Percentiles rank a stretch among this genome's conserved stretches.
phyloP scores from a whole-genome alignment of 768 basidiomycete genomes.

The Sarcodon aspratus region DNA sequence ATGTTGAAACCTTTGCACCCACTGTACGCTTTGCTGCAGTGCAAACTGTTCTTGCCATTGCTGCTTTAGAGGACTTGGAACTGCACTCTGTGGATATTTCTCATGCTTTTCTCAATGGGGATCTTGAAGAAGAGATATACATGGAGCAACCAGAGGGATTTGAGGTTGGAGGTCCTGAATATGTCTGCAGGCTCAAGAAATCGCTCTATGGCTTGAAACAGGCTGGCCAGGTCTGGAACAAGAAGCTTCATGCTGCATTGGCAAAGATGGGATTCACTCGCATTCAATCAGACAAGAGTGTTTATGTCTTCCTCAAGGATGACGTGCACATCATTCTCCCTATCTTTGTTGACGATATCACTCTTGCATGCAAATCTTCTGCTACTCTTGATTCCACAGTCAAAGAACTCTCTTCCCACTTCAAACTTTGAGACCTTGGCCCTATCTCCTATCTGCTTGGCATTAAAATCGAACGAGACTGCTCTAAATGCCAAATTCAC shows the following conservation, averaged over 20 bases:
- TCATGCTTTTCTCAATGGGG: no score
- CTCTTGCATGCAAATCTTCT: background rate
- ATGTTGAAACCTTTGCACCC: conserved; percentile 21
- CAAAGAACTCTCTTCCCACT: no score
- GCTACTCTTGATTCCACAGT: no score
- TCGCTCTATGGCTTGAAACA: conserved; percentile 33
- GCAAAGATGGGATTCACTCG: conserved; percentile 12
- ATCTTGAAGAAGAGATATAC: no score
- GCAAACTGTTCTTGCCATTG: conserved; percentile 12
- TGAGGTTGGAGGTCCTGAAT: conserved; percentile 6
- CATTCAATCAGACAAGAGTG: conserved; percentile 15
- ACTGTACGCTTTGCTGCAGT: conserved; percentile 12
- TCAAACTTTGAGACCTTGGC: conserved; percentile 9
- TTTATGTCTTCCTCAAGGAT: conserved; percentile 15
- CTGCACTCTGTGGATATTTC: conserved; percentile 7
- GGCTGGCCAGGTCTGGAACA: conserved; percentile 25
- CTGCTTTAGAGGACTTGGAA: conserved; percentile 7
- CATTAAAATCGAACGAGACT: conserved; percentile 8
- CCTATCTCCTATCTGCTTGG: conserved; percentile 9
- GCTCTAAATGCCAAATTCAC: conserved; percentile 9
- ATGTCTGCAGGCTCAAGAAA: no score
- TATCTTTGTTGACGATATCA: conserved; percentile 13
- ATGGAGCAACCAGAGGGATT: conserved; percentile 14
- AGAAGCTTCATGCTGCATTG: conserved; percentile 16
- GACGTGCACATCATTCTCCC: conserved; percentile 16